phyloP scores from a whole-genome alignment of 2,329 filamentous ascomycete genomes.

The Cercospora janseana region DNA sequence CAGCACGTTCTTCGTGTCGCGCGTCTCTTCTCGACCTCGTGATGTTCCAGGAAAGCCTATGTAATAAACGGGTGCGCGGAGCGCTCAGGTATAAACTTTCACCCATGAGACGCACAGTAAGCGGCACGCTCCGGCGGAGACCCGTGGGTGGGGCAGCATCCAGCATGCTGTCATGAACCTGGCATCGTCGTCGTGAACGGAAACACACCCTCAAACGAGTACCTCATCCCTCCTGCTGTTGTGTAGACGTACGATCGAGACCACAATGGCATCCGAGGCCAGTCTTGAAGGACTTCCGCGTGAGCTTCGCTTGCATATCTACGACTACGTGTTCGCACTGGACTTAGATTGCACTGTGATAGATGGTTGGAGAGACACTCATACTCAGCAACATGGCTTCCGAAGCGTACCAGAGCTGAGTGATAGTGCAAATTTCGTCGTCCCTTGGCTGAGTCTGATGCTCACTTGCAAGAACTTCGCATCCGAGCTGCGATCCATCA shows the following conservation, averaged over 20 bases:
- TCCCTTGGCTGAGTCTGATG: constrained; percentile 26
- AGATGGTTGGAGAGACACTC: constrained; percentile 15
- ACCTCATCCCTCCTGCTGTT: not conserved
- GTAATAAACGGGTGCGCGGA: too few relatives aligned
- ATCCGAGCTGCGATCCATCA: constrained; percentile 19
- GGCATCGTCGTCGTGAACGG: too few relatives aligned
- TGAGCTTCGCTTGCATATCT: constrained; percentile 23
- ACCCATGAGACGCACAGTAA: too few relatives aligned
- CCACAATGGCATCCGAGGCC: constrained; percentile 9
- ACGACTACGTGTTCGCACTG: constrained; percentile 19
- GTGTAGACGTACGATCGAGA: not conserved
- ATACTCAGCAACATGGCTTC: constrained; percentile 39
- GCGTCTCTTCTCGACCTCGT: too few relatives aligned
- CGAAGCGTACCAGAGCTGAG: constrained; percentile 35
- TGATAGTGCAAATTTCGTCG: constrained; percentile 6
- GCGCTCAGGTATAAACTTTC: too few relatives aligned
- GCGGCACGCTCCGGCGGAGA: too few relatives aligned
- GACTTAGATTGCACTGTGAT: constrained; percentile 17
- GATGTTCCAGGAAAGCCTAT: too few relatives aligned
- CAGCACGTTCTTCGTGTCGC: too few relatives aligned
- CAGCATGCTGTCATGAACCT: too few relatives aligned
- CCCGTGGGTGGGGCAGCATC: too few relatives aligned
- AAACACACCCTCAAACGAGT: too few relatives aligned
- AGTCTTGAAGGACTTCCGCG: constrained; percentile 21
- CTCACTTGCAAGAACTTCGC: constrained; percentile 23